These are phyloP conservation scores for Parachlorella kessleri DNA, from an alignment of 139 green algal species.

Conservation along the genomic window DNA sequence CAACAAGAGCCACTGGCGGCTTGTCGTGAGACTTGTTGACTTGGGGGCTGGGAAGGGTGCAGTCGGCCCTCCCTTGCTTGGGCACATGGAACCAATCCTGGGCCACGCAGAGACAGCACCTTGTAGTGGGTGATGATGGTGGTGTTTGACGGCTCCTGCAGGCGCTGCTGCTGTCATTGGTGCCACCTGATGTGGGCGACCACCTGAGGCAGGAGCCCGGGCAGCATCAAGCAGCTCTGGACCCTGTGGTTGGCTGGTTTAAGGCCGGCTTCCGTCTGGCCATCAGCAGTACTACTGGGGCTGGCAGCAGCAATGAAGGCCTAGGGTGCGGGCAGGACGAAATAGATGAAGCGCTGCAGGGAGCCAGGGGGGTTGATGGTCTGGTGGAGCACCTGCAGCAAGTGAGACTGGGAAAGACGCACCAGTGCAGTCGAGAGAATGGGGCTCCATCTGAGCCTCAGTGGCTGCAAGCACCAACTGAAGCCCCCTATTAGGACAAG, in stretches of 20 bases:
- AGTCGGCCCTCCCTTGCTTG: too few species aligned
- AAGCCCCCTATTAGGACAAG: too few species aligned
- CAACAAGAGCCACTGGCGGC: too few species aligned
- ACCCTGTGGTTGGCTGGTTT: conserved; percentile 49
- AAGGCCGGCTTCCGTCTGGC: conserved; percentile 15
- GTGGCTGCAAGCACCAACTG: too few species aligned
- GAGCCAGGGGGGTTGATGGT: not conserved
- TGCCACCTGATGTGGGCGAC: conserved; percentile 11
- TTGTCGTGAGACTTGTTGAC: too few species aligned
- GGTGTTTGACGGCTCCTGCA: too few species aligned
- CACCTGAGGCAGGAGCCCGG: conserved; percentile 14
- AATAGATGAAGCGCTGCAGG: not conserved
- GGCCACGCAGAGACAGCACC: too few species aligned
- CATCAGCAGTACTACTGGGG: not conserved
- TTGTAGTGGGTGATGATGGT: too few species aligned
- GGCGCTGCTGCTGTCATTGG: conserved; percentile 55
- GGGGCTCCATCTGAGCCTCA: too few species aligned
- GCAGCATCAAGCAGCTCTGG: conserved; percentile 21
- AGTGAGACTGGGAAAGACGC: not conserved
- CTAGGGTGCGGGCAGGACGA: not conserved
- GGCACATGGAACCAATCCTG: too few species aligned
- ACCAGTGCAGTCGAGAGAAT: not conserved
- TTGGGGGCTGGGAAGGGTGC: too few species aligned
- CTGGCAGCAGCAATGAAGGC: not conserved
- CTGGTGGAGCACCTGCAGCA: conserved; percentile 1